phyloP scores from a whole-genome alignment of 169 alveolate species.

The Eimeria zaria region DNA sequence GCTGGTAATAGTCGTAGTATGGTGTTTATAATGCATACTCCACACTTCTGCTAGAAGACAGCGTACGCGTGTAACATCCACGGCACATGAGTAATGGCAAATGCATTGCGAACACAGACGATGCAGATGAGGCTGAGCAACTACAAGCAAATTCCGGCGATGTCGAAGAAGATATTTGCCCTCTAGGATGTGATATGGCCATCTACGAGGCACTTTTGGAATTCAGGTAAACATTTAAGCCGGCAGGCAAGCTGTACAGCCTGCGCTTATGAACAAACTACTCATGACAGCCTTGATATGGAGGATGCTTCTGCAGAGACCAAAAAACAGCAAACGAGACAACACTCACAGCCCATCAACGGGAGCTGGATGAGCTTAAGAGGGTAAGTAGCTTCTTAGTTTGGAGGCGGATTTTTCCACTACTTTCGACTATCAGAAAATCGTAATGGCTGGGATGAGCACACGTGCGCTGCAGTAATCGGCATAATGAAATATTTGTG shows the following conservation, averaged over 20 bases:
- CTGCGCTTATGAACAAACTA: neutral
- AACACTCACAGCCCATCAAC: constrained; percentile 3
- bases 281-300: neutral
- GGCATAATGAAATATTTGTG: neutral
- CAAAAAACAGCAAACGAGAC: constrained; percentile 33
- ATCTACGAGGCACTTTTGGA: constrained; percentile 67
- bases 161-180: constrained; percentile 62
- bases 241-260: neutral
- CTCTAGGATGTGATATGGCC: constrained; percentile 61
- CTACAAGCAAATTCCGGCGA: constrained; percentile 35
- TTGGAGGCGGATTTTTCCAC: neutral
- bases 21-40: neutral
- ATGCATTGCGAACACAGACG: constrained; percentile 22
- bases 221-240: neutral
- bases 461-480: neutral
- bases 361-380: constrained; percentile 56
- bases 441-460: neutral
- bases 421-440: neutral
- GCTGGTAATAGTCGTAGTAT: neutral
- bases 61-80: neutral
- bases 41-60: neutral
- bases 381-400: neutral
- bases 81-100: neutral
- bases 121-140: constrained; percentile 56
- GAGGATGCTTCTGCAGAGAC: constrained; percentile 23